These are phyloP conservation scores for Populus hybrid DNA, from an alignment of 441 rosid genomes.

Conservation along the genomic window DNA sequence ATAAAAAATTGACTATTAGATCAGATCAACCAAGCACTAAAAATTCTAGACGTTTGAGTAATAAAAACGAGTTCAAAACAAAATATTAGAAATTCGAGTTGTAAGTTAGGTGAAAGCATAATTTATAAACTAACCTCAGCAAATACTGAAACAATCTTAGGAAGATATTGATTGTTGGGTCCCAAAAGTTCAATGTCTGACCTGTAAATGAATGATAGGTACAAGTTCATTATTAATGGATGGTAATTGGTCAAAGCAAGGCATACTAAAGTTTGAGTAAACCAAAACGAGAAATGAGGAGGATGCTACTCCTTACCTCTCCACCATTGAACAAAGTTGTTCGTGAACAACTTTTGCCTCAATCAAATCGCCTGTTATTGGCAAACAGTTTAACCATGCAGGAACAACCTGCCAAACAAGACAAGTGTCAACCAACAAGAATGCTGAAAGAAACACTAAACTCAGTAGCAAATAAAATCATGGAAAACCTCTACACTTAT, in stretches of 20 bases:
- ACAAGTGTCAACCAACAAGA: background rate
- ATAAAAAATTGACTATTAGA: background rate
- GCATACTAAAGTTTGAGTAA: background rate
- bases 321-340: slow-evolving; percentile 95
- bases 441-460: background rate
- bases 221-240: background rate
- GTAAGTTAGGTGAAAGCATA: background rate
- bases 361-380: slow-evolving; percentile 83
- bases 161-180: slow-evolving; percentile 84
- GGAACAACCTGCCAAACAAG: slow-evolving; percentile 66
- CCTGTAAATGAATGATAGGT: slow-evolving; percentile 45
- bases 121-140: slow-evolving; percentile 69
- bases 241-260: background rate
- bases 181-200: slow-evolving; percentile 84
- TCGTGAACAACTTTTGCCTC: slow-evolving; percentile 99
- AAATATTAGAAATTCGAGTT: background rate
- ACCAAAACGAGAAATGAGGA: background rate
- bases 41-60: background rate
- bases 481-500: background rate
- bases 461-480: background rate
- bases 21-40: background rate
- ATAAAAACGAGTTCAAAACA: background rate
- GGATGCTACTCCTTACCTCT: slow-evolving; percentile 50
- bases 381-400: slow-evolving; percentile 98
- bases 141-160: slow-evolving; percentile 81